Evolutionary conservation across 371 early-diverging fungal genomes (phyloP).

Genomic region (Mortierella sp.): DNA sequence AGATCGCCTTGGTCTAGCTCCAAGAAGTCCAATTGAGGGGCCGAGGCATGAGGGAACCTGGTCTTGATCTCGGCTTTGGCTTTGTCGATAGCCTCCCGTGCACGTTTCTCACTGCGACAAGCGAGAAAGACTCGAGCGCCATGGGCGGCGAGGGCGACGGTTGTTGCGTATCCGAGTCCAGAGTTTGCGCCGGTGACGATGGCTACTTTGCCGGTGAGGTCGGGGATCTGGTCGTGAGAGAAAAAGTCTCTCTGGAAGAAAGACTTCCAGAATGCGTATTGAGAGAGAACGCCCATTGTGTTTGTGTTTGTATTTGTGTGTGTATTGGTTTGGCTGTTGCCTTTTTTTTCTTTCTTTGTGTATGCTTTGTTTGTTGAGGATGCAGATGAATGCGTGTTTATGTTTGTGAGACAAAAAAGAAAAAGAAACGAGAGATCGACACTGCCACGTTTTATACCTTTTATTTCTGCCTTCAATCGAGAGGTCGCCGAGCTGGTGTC

Average conservation of each 20-base stretch:
- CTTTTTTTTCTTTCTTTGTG: neutral
- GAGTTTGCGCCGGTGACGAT: constrained; percentile 80
- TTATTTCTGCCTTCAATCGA: too few species aligned
- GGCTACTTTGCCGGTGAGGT: constrained; percentile 71
- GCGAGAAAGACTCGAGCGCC: constrained; percentile 70
- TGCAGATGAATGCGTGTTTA: too few species aligned
- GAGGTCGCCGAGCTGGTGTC: too few species aligned
- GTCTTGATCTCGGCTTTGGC: constrained; percentile 14
- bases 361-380: too few species aligned
- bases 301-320: too few species aligned
- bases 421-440: too few species aligned
- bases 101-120: constrained; percentile 65
- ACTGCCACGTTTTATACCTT: too few species aligned
- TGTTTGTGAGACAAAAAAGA: too few species aligned
- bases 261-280: neutral
- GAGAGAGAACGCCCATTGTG: neutral
- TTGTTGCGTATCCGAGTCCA: constrained; percentile 75
- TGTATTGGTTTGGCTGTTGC: neutral
- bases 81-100: constrained; percentile 59
- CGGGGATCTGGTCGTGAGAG: constrained; percentile 63
- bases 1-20: constrained; percentile 71
- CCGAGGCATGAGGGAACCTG: constrained; percentile 58
- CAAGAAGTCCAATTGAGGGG: constrained; percentile 64
- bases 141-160: constrained; percentile 68
- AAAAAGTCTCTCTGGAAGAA: neutral